These are phyloP conservation scores for Fusarium annulatum DNA, from an alignment of 2,329 filamentous ascomycete genomes.

Conservation along the genomic window DNA sequence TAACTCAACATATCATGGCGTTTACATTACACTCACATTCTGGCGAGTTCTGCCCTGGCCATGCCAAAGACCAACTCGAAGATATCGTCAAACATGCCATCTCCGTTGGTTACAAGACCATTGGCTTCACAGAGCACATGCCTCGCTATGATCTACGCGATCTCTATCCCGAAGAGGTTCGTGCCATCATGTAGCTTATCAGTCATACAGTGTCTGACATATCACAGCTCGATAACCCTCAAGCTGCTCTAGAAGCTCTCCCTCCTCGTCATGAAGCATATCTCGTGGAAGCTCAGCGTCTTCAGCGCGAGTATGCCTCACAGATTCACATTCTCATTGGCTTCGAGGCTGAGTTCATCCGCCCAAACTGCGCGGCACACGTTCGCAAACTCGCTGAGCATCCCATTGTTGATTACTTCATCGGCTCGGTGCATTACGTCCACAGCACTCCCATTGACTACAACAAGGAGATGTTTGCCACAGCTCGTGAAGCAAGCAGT, in stretches of 20 bases:
- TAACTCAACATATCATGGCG: slow-evolving; percentile 71
- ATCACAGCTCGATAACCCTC: slow-evolving; percentile 60
- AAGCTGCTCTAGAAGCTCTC: slow-evolving; percentile 61
- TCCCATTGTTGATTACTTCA: slow-evolving; percentile 83
- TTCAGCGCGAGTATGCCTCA: slow-evolving; percentile 75
- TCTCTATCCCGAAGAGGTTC: slow-evolving; percentile 91
- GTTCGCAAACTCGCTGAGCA: slow-evolving; percentile 70
- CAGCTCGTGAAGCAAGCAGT: slow-evolving; percentile 51
- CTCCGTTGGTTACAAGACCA: slow-evolving; percentile 79
- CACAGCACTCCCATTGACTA: slow-evolving; percentile 91
- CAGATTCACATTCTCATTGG: slow-evolving; percentile 86
- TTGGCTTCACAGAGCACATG: slow-evolving; percentile 96
- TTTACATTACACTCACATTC: slow-evolving; percentile 99
- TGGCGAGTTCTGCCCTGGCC: slow-evolving; percentile 92
- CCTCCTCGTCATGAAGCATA: slow-evolving; percentile 74
- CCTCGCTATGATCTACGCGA: slow-evolving; percentile 79
- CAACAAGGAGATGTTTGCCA: slow-evolving; percentile 73
- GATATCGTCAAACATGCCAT: slow-evolving; percentile 85
- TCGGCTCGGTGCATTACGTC: slow-evolving; percentile 93
- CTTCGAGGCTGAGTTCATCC: slow-evolving; percentile 95
- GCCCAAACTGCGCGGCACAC: slow-evolving; percentile 68
- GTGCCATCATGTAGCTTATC: background rate
- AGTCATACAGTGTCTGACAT: slow-evolving; percentile 9
- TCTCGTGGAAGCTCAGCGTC: slow-evolving; percentile 77
- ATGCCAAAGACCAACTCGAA: slow-evolving; percentile 87